phyloP scores from a whole-genome alignment of 1,284 basidiomycete species.

The Fomitopsis pinicola region DNA sequence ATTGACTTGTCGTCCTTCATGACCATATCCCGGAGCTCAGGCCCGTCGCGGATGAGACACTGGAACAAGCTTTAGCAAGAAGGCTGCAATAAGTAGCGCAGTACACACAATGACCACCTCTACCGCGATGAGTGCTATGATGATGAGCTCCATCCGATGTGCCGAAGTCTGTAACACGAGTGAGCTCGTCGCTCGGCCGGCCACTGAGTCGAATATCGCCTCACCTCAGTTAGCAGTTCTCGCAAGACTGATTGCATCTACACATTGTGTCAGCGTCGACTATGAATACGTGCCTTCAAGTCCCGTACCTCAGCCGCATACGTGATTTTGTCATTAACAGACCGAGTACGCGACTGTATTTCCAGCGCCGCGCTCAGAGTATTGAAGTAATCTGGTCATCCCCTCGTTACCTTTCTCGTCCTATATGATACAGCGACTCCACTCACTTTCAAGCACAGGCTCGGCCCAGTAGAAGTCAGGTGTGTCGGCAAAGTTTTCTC shows the following conservation, averaged over 20 bases:
- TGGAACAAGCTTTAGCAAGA: slow-evolving; percentile 19
- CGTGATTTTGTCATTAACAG: slow-evolving; percentile 89
- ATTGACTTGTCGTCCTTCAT: slow-evolving; percentile 10
- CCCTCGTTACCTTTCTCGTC: background rate
- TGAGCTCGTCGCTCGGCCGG: background rate
- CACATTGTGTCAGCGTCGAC: background rate
- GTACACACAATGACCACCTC: slow-evolving; percentile 81
- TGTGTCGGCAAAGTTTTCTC: slow-evolving; percentile 85
- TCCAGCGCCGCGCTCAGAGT: slow-evolving; percentile 79
- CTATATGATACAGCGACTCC: background rate
- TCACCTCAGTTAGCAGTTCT: slow-evolving; percentile 74
- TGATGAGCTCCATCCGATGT: slow-evolving; percentile 89
- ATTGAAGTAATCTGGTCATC: slow-evolving; percentile 74
- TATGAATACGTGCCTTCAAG: slow-evolving; percentile 4
- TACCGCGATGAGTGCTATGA: slow-evolving; percentile 86
- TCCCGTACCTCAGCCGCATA: slow-evolving; percentile 79
- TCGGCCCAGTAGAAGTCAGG: slow-evolving; percentile 92
- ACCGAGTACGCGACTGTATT: slow-evolving; percentile 72
- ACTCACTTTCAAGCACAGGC: slow-evolving; percentile 77
- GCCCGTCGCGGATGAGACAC: slow-evolving; percentile 59
- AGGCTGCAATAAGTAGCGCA: background rate
- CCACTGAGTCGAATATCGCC: slow-evolving; percentile 4
- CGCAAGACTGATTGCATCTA: slow-evolving; percentile 70
- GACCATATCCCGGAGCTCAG: slow-evolving; percentile 59
- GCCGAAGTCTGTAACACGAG: slow-evolving; percentile 57